Percentiles rank a stretch among this genome's conserved stretches.
These are phyloP conservation scores for Apiospora rasikravindrae DNA, from an alignment of 2,329 filamentous ascomycete species.

Conservation along the genomic window DNA sequence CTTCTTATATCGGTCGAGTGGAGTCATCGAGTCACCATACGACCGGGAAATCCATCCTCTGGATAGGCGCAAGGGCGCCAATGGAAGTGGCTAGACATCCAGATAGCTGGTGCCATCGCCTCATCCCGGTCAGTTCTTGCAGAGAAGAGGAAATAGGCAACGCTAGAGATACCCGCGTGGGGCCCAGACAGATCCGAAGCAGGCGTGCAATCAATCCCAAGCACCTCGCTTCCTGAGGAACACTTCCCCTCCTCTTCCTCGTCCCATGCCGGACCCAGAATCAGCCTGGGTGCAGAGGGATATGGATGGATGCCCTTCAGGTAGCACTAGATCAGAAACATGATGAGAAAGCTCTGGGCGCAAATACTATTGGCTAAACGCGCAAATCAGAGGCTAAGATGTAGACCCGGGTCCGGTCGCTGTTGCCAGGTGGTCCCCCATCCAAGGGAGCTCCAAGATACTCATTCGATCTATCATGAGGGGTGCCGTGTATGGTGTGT, in stretches of 20 bases:
- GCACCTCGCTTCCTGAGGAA: background rate
- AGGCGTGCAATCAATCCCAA: slow-evolving; percentile 1
- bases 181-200: slow-evolving; percentile 13
- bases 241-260: background rate
- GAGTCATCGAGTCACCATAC: background rate
- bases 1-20: slow-evolving; percentile 8
- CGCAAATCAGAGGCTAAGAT: slow-evolving; percentile 20
- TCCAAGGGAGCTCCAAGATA: background rate
- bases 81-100: background rate
- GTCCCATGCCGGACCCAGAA: background rate
- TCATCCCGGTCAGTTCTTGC: background rate
- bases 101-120: background rate
- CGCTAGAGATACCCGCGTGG: slow-evolving; percentile 6
- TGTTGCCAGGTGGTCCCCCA: background rate
- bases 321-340: slow-evolving; percentile 10
- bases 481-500: background rate
- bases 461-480: background rate
- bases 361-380: slow-evolving; percentile 12
- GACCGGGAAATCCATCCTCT: background rate
- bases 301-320: background rate
- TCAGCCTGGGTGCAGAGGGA: background rate
- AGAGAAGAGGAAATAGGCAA: background rate
- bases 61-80: background rate
- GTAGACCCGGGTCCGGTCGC: background rate
- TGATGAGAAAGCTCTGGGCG: background rate